Percentiles rank a stretch among this genome's conserved stretches.
phyloP scores from a whole-genome alignment of 192 early-diverging fungal species.

The Thamnidium elegans region DNA sequence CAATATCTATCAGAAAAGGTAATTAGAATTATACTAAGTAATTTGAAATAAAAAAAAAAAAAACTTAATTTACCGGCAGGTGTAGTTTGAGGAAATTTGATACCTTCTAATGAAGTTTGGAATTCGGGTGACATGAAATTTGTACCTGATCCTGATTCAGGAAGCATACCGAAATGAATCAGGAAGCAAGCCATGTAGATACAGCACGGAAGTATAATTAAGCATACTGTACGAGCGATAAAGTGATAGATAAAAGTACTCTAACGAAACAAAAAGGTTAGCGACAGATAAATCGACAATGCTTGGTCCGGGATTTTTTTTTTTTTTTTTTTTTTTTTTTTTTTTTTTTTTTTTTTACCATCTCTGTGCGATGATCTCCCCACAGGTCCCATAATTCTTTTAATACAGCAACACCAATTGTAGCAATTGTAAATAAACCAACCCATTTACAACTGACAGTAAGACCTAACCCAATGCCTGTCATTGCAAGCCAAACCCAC shows the following conservation, averaged over 20 bases:
- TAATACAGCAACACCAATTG: conserved; percentile 81
- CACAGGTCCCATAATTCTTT: conserved; percentile 86
- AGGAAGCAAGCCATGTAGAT: conserved; percentile 86
- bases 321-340: neutral
- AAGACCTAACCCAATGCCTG: conserved; percentile 77
- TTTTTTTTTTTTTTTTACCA: neutral
- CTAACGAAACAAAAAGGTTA: neutral
- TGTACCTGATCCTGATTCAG: conserved; percentile 83
- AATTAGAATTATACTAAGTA: neutral
- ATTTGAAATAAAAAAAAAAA: conserved; percentile 2
- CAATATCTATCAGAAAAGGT: conserved; percentile 49
- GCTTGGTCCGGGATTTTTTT: no score
- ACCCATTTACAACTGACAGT: conserved; percentile 90
- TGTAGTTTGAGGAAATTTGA: conserved; percentile 53
- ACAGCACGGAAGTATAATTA: conserved; percentile 77
- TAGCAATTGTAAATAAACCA: conserved; percentile 88
- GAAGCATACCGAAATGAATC: conserved; percentile 84
- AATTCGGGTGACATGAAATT: conserved; percentile 93
- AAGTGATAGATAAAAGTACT: conserved; percentile 63
- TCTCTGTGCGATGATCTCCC: conserved; percentile 48
- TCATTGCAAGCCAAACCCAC: conserved; percentile 87
- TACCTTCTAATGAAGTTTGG: conserved; percentile 79
- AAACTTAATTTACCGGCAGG: conserved; percentile 43
- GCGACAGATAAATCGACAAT: no score
- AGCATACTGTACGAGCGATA: conserved; percentile 74